Evolutionary conservation across 1,284 basidiomycete species (phyloP), one percentile per base, ranked within the genome.

Genomic region (Irpex sp.): DNA sequence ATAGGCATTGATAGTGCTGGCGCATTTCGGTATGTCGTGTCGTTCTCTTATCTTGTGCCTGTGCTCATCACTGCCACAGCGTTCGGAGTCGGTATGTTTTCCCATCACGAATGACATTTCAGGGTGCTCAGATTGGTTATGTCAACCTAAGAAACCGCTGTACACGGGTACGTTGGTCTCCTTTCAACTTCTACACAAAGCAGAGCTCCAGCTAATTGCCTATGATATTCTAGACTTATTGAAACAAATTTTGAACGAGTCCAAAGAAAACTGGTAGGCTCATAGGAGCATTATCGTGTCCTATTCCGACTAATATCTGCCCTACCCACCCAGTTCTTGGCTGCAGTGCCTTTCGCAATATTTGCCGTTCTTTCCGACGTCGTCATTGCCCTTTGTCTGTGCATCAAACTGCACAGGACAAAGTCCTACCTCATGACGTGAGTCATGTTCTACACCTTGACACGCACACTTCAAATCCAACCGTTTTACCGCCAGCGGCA

Each of bases 341-440:
- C 60, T 2, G 63, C 63, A 5, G 23, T 64, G 23, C 63, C 63
- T 5, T 64, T 63, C 51, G 63, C 63, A 16, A 33, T 61, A 9
- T 64, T 64, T 45, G 63, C 63, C 19, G 63, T 64, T 18, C 45
- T 58, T 6, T 64, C 63, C 35, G 63, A 64, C 39, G 28, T 64
- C 19, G 12, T 58, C 47, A 61, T 64, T 55, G 63, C 63, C 12
- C n/a, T 28, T 6, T 61, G 56, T 19, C 52, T 64, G 19, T 64
- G 63, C 56, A 49, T 64, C 36, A 58, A 28, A 5, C 55, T 64
- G 7, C 49, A 60, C 45, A 61, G 53, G 49, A 64, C 57, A 35
- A 64, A 61, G 45, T 59, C 57, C 12, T 61, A 64, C 42, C 52
- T 64, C 19, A 64, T 64, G 60, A 64, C 60, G 63, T 64, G 37